Percentiles rank a stretch among this genome's conserved stretches.
Conservation (phyloP, 2,329 filamentous ascomycete genomes). For the Harringtonia lauricola region DNA sequence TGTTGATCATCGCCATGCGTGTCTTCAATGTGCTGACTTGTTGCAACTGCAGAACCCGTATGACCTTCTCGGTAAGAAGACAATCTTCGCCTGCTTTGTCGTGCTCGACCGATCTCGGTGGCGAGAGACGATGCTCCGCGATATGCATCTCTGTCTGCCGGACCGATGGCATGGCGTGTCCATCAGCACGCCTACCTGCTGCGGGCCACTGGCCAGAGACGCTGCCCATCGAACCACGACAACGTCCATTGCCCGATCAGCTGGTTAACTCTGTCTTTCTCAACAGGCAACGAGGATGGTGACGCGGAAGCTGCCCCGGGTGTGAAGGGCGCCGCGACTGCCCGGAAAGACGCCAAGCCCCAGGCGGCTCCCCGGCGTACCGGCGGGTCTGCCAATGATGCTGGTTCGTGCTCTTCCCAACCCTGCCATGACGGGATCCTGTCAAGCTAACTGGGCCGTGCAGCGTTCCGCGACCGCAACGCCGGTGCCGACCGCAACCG, state of each 20-base stretch:
- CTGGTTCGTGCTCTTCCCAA: conserved; percentile 50
- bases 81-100: no score
- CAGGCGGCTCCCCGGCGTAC: conserved; percentile 43
- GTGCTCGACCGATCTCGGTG: no score
- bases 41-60: conserved; percentile 74
- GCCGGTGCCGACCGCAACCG: conserved; percentile 78
- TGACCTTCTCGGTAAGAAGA: conserved; percentile 82
- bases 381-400: conserved; percentile 66
- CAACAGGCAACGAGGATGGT: conserved; percentile 49
- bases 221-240: no score
- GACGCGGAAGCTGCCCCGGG: conserved; percentile 69
- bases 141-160: no score
- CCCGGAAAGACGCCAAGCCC: conserved; percentile 74
- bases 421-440: not conserved
- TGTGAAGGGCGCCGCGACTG: conserved; percentile 80
- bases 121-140: no score
- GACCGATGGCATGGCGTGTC: no score
- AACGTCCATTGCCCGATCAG: no score
- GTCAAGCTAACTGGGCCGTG: not conserved
- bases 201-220: no score
- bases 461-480: conserved; percentile 83
- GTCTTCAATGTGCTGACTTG: conserved; percentile 5
- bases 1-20: no score
- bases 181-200: no score
- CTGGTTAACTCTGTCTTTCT: not conserved